Evolutionary conservation across 192 early-diverging fungal genomes (phyloP), one percentile per base, ranked within the genome.

Genomic region (Dispira parvispora): DNA sequence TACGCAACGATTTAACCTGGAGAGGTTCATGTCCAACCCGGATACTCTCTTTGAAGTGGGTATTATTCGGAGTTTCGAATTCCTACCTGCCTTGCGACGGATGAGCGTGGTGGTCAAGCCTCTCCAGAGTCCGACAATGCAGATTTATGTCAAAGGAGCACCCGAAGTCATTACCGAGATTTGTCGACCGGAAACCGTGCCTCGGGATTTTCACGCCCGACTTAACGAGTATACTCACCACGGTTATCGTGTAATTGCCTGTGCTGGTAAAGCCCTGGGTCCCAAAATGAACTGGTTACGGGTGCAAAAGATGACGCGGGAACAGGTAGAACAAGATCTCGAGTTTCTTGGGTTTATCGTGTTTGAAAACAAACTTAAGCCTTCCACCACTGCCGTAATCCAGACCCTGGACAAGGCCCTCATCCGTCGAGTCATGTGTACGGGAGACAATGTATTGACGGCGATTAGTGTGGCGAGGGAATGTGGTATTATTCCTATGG

Each of bases 331-430:
- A 70, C 69, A 72, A 1, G 82, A 87, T 32, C 65, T 99, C 53
- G 73, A 82, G 4, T 99, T 98, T 71, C 71, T 99, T 58, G 97
- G 95, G 0, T 92, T 99, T 60, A 81, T 99, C 47, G 80, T 99
- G 25, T 99, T 99, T 81, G 97, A 99, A 68, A 99, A 99, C 81
- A 98, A 94, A 77, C 72, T 98, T 26, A 99, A 99, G 65, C 82
- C 88, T 4, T 85, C 84, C 5, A 93, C 94, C 0, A 73, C 82
- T 14, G 73, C 80, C 3, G 87, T 92, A 3, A 76, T 99, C 10
- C 75, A 84, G 38, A 82, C 81, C 32, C 76, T 99, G 21, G 73
- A 81, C 26, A 78, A 78, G 25, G 97, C 97, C 12, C 76, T 80
- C 20, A 94, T 99, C 60, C 79, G 93, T 28, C 89, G 91, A 74